Base-by-base conservation (phyloP, 305 asterid genomes). In the Coffea humblotiana region DNA sequence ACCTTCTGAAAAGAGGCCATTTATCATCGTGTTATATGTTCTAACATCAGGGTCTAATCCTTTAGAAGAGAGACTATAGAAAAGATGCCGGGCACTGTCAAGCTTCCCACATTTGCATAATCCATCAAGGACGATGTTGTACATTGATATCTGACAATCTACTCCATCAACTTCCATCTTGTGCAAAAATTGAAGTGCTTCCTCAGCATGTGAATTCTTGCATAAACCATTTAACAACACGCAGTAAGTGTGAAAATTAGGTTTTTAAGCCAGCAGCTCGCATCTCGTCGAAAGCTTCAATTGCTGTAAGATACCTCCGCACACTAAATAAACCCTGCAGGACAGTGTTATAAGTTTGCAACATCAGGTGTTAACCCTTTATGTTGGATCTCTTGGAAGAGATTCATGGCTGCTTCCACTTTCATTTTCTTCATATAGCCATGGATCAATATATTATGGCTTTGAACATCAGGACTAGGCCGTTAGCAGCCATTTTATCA, bases 1-100 rank as follows among this genome's bases (percentile, higher is more conserved):
- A 23, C 88, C 85, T n/a, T 73, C 86, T 67, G 16, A 71, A 75
- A 83, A 84, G 64, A 60, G 80, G 40, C 86, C 88, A 3, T 29
- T 66, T 27, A 81, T 75, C 80, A 87, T 61, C 4, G 49, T 77
- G 78, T n/a, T 75, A 71, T 64, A 81, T 1, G 83, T 74, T 27
- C 76, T 25, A 2, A 74, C 76, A 74, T 75, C 27, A 75, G 83
- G 74, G 27, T 49, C 35, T 48, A 80, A 65, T 61, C 71, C 58
- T 61, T 75, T 75, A 12, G 18, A 25, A 18, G 78, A 60, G 25
- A 75, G 70, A 61, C 27, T 32, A 23, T 43, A 13, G 27, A 84
- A 84, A 52, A 86, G 48, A 35, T 27, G 16, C 15, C 51, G 16
- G 10, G 84, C 83, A 27, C 56, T 25, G 54, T 79, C 79, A 51